phyloP scores from a whole-genome alignment of 768 basidiomycete species.

The Rhodosporidiobolus sp. region DNA sequence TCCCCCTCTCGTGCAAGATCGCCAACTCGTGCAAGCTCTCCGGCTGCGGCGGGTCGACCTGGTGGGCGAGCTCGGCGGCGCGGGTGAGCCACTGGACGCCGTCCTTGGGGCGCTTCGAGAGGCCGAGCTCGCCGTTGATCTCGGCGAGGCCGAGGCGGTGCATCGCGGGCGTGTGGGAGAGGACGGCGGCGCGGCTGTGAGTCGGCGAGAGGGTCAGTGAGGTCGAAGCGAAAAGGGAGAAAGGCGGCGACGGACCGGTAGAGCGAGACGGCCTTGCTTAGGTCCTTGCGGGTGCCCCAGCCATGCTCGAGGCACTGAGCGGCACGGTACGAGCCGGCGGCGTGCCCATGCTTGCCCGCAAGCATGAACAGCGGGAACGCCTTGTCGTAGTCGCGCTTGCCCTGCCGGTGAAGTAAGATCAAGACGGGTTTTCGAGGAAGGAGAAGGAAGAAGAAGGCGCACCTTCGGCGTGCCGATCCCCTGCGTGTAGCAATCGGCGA shows the following conservation, averaged over 20 bases:
- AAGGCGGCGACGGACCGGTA: conserved; percentile 56
- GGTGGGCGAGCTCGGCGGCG: conserved; percentile 68
- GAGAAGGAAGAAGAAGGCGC: not conserved
- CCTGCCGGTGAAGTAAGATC: conserved; percentile 42
- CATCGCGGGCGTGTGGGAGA: conserved; percentile 89
- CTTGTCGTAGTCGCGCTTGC: conserved; percentile 91
- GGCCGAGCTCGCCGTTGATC: conserved; percentile 87
- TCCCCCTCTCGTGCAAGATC: conserved; percentile 88
- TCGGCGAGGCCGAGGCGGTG: conserved; percentile 94
- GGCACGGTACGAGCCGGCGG: conserved; percentile 89
- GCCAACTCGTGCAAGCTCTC: conserved; percentile 96
- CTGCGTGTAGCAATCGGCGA: conserved; percentile 97
- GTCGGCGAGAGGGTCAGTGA: rapidly evolving
- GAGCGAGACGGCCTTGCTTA: conserved; percentile 84
- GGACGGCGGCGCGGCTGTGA: conserved; percentile 75
- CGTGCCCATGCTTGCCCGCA: conserved; percentile 94
- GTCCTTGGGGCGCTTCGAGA: conserved; percentile 83
- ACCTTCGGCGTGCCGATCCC: conserved; percentile 53
- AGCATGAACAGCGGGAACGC: conserved; percentile 94
- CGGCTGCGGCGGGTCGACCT: conserved; percentile 40
- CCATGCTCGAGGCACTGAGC: conserved; percentile 99
- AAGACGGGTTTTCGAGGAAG: not conserved
- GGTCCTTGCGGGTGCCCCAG: conserved; percentile 93
- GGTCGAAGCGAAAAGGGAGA: not conserved
- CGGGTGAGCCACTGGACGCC: conserved; percentile 99